These are phyloP conservation scores for Microbotryum saponariae DNA, from an alignment of 1,284 basidiomycete species.

Conservation along the genomic window DNA sequence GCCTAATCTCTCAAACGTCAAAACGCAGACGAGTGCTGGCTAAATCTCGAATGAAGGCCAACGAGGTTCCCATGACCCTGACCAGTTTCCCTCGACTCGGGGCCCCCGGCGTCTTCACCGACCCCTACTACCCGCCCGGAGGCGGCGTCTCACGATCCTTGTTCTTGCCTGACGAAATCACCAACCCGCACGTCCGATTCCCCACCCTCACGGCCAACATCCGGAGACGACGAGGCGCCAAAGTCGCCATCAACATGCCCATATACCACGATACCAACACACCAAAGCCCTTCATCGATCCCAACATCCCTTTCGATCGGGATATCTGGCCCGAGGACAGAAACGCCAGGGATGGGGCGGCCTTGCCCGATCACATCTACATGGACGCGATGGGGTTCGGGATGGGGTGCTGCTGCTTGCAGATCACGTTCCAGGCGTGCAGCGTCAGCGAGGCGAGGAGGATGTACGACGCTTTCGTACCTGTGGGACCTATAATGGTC, in stretches of 20 bases:
- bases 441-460: conserved; percentile 83
- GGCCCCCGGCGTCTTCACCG: conserved; percentile 76
- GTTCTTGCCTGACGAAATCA: conserved; percentile 92
- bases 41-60: conserved; percentile 67
- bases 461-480: conserved; percentile 90
- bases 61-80: conserved; percentile 86
- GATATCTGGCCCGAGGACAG: conserved; percentile 68
- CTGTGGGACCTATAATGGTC: conserved; percentile 89
- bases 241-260: conserved; percentile 93
- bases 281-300: conserved; percentile 80
- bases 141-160: conserved; percentile 80
- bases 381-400: conserved; percentile 99
- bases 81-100: conserved; percentile 94
- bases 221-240: conserved; percentile 75
- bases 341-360: conserved; percentile 80
- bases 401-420: conserved; percentile 97
- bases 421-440: conserved; percentile 95
- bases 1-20: not conserved
- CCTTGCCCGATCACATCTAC: conserved; percentile 85
- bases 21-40: conserved; percentile 69
- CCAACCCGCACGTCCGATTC: conserved; percentile 94
- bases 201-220: conserved; percentile 96
- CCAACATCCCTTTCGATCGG: conserved; percentile 77
- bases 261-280: conserved; percentile 84
- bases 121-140: conserved; percentile 70